Percentiles rank a stretch among this genome's conserved stretches.
phyloP scores from a whole-genome alignment of 805 yeast species.

The Metschnikowia arizonensis region DNA sequence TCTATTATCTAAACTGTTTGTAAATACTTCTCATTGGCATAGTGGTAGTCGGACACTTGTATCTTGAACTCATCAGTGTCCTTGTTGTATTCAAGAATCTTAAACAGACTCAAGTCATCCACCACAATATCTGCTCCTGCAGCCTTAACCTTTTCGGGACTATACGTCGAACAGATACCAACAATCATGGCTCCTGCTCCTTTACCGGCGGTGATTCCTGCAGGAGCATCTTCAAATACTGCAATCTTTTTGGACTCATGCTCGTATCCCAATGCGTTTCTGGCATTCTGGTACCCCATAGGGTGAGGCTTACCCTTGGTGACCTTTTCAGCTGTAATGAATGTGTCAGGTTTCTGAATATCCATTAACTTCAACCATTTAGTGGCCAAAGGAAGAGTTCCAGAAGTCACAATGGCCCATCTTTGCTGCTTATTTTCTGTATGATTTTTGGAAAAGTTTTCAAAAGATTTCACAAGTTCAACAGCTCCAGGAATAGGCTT shows the following conservation, averaged over 20 bases:
- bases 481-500: conserved; percentile 74
- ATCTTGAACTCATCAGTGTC: conserved; percentile 44
- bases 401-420: conserved; percentile 89
- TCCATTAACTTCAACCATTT: conserved; percentile 70
- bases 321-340: conserved; percentile 80
- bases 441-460: conserved; percentile 42
- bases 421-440: conserved; percentile 45
- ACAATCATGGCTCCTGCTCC: conserved; percentile 79
- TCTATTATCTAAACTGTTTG: conserved; percentile 18
- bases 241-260: conserved; percentile 41
- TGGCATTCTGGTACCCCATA: conserved; percentile 68
- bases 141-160: conserved; percentile 59
- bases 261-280: conserved; percentile 42
- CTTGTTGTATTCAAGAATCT: conserved; percentile 49
- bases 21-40: conserved; percentile 40
- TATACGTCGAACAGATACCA: conserved; percentile 80
- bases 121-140: conserved; percentile 84
- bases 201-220: conserved; percentile 80
- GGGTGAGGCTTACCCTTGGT: conserved; percentile 83
- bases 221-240: conserved; percentile 87
- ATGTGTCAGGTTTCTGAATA: conserved; percentile 61
- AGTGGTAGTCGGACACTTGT: conserved; percentile 38
- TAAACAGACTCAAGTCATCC: conserved; percentile 61
- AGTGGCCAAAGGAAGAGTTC: conserved; percentile 70
- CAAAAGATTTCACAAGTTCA: conserved; percentile 53